phyloP scores from a whole-genome alignment of 352 stramenopile species.

The Phytopythium aichiense region DNA sequence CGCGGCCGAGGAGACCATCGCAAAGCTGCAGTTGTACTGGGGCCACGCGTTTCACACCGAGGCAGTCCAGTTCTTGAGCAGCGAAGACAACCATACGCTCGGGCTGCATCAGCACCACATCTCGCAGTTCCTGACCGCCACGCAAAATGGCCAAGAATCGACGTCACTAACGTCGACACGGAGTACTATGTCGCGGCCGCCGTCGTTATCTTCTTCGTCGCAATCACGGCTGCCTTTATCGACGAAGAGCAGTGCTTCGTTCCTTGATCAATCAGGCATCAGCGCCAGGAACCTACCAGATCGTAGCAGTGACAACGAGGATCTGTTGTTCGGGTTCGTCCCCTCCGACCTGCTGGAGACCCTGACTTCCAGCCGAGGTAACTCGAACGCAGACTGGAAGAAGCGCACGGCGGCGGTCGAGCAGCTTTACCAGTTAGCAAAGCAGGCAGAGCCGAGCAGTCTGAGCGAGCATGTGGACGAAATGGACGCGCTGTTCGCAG shows the following conservation, averaged over 20 bases:
- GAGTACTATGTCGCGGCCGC: neutral
- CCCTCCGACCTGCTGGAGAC: conserved; percentile 27
- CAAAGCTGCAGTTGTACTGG: conserved; percentile 63
- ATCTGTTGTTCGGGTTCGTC: conserved; percentile 46
- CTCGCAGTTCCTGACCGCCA: conserved; percentile 35
- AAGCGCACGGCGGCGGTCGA: conserved; percentile 52
- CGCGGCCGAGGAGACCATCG: conserved; percentile 55
- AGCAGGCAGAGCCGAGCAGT: conserved; percentile 21
- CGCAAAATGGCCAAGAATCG: neutral
- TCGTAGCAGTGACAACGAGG: neutral
- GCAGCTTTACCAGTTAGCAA: conserved; percentile 38
- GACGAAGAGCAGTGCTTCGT: neutral
- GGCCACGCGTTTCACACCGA: conserved; percentile 29
- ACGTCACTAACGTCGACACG: too few species aligned
- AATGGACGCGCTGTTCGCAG: conserved; percentile 36
- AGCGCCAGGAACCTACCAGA: neutral
- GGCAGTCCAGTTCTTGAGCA: conserved; percentile 52
- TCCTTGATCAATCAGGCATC: neutral
- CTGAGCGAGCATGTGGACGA: conserved; percentile 15
- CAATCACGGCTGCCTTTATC: neutral
- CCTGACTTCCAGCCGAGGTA: conserved; percentile 31
- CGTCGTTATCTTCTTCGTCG: neutral
- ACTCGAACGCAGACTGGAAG: conserved; percentile 77
- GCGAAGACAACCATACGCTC: conserved; percentile 57
- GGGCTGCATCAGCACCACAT: conserved; percentile 44